Conservation (phyloP, 768 basidiomycete genomes). For the Sporobolomyces phaffii region DNA sequence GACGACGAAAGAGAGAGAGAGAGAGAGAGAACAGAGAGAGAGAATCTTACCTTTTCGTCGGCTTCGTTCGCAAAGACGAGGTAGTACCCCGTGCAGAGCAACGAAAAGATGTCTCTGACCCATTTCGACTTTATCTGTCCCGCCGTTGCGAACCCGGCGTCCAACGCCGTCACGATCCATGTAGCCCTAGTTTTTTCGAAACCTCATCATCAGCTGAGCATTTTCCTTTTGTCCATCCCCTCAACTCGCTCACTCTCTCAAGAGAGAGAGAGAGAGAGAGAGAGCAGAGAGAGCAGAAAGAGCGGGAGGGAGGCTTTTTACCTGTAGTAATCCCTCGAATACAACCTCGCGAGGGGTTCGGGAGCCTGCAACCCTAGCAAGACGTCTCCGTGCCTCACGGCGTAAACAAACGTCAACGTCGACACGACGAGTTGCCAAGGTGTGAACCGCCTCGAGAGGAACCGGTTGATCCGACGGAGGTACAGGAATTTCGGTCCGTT, state of each 20-base stretch:
- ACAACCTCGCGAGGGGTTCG: conserved; percentile 78
- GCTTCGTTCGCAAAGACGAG: conserved; percentile 81
- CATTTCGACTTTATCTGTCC: conserved; percentile 87
- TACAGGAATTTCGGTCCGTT: conserved; percentile 60
- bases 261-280: neutral
- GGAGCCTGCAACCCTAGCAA: conserved; percentile 58
- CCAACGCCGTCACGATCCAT: conserved; percentile 88
- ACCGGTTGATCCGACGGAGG: conserved; percentile 32
- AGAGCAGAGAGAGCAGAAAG: too few species aligned
- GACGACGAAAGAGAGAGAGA: too few species aligned
- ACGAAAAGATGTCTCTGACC: conserved; percentile 77
- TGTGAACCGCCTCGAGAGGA: conserved; percentile 61
- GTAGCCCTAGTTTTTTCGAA: conserved; percentile 62
- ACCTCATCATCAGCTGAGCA: too few species aligned
- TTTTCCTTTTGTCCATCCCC: too few species aligned
- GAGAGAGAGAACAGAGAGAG: too few species aligned
- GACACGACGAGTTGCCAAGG: conserved; percentile 93
- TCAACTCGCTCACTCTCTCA: conserved; percentile 70
- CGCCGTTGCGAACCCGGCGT: conserved; percentile 93
- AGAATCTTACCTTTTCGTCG: conserved; percentile 83
- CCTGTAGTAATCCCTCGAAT: conserved; percentile 38
- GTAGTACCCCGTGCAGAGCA: conserved; percentile 81
- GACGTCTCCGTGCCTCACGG: conserved; percentile 34
- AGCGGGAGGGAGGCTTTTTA: conserved; percentile 51
- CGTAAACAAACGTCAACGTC: conserved; percentile 77